Evolutionary conservation across 306 rosid genomes (phyloP).

Genomic region (Cicer judaicum): DNA sequence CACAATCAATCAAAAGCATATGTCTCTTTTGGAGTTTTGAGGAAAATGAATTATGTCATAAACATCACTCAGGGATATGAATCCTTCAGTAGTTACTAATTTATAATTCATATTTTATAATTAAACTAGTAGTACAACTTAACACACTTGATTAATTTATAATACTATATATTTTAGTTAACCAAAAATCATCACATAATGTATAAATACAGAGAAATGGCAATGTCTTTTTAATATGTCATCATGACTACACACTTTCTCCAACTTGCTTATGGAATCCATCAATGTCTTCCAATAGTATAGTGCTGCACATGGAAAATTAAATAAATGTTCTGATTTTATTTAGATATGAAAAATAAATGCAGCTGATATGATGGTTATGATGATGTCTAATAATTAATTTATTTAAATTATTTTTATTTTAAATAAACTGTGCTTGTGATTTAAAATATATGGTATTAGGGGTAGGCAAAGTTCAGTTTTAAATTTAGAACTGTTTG

Average conservation of each 20-base stretch:
- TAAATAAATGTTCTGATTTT: conserved; percentile 30
- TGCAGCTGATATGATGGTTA: conserved; percentile 34
- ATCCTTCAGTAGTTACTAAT: not conserved
- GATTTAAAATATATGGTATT: no score
- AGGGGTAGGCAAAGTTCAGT: no score
- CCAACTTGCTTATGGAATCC: conserved; percentile 27
- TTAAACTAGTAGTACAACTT: not conserved
- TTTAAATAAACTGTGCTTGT: no score
- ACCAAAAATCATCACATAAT: not conserved
- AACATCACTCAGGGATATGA: not conserved
- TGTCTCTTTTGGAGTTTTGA: conserved; percentile 8
- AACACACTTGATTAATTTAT: not conserved
- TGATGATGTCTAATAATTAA: conserved; percentile 26
- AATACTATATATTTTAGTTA: not conserved
- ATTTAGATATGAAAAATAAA: conserved; percentile 34
- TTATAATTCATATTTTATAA: not conserved
- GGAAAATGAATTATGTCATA: conserved; percentile 1
- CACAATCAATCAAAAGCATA: conserved; percentile 18
- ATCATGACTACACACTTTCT: conserved; percentile 39
- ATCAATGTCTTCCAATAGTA: conserved; percentile 36
- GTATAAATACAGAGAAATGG: not conserved
- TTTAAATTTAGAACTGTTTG: no score
- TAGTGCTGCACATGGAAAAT: conserved; percentile 47
- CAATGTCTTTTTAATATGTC: conserved; percentile 23
- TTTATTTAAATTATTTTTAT: conserved; percentile 14